Conservation (phyloP, 75 land plant genomes). For the Gnetum montanum region DNA sequence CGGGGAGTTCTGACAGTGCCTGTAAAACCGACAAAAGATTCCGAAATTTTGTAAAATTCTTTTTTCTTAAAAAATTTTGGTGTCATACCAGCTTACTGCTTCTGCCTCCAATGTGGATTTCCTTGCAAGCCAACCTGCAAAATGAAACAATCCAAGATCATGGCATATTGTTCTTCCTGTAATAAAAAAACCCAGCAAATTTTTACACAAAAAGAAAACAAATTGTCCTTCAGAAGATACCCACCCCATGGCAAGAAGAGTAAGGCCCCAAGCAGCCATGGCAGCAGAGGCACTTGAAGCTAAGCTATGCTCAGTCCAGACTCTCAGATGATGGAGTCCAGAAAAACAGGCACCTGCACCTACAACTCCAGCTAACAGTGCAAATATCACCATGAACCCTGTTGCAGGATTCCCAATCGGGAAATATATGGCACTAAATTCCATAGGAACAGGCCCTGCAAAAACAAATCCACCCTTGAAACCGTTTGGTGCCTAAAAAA, state of each 20-base stretch:
- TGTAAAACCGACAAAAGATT: neutral
- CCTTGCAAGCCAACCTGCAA: conserved; percentile 80
- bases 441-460: conserved; percentile 55
- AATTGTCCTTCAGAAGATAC: neutral
- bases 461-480: too few relatives aligned
- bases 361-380: conserved; percentile 68
- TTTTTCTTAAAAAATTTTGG: neutral
- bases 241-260: conserved; percentile 82
- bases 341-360: conserved; percentile 52
- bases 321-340: conserved; percentile 47
- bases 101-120: conserved; percentile 42
- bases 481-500: too few relatives aligned
- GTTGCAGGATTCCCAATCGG: conserved; percentile 70
- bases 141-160: neutral
- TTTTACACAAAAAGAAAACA: neutral
- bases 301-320: conserved; percentile 46
- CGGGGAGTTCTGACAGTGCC: neutral
- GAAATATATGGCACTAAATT: conserved; percentile 36
- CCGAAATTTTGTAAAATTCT: neutral
- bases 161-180: too few relatives aligned
- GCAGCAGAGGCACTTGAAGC: conserved; percentile 57
- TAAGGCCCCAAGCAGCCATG: conserved; percentile 63
- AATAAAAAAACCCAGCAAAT: neutral
- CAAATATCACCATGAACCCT: conserved; percentile 49
- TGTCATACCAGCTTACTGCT: conserved; percentile 46